Conservation (phyloP, 768 basidiomycete genomes). For the Chalciporus piperatus region DNA sequence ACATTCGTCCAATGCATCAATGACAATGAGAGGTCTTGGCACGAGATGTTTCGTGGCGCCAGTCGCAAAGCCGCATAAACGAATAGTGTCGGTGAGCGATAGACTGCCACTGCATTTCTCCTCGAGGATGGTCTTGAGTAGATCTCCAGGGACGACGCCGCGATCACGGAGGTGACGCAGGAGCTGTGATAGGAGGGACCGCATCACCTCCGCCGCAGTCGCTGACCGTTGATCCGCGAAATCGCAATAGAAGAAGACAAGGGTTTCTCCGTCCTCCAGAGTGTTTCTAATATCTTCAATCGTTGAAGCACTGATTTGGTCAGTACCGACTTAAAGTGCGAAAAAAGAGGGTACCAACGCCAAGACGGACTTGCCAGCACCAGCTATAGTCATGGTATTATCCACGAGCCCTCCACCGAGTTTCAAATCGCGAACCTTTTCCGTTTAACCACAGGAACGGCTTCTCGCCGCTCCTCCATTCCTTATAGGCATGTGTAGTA, state of each 20-base stretch:
- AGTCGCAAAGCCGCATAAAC: not conserved
- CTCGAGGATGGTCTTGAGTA: constrained; percentile 7
- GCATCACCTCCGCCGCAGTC: constrained; percentile 12
- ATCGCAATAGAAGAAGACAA: constrained; percentile 24
- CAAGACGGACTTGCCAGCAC: constrained; percentile 7
- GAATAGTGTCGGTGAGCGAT: not conserved
- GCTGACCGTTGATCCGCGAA: constrained; percentile 11
- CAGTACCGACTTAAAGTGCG: no score
- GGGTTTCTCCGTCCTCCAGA: not conserved
- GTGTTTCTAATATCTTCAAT: constrained; percentile 1
- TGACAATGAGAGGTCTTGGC: constrained; percentile 11
- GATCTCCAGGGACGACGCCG: not conserved
- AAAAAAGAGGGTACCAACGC: not conserved
- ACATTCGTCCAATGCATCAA: constrained; percentile 26
- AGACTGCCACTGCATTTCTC: constrained; percentile 4
- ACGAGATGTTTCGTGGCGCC: not conserved
- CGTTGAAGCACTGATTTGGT: not conserved
- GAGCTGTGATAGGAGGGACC: constrained; percentile 21
- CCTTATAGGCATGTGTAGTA: not conserved
- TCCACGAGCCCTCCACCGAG: not conserved
- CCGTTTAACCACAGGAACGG: constrained; percentile 16
- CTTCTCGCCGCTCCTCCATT: constrained; percentile 3
- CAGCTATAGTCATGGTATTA: not conserved
- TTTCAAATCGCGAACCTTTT: constrained; percentile 9
- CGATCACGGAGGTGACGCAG: not conserved